A percentile compares a stretch with the other conserved stretches of the same genome.
Evolutionary conservation across 1,284 basidiomycete species (phyloP).

Genomic region (Taiwanofungus camphoratus): DNA sequence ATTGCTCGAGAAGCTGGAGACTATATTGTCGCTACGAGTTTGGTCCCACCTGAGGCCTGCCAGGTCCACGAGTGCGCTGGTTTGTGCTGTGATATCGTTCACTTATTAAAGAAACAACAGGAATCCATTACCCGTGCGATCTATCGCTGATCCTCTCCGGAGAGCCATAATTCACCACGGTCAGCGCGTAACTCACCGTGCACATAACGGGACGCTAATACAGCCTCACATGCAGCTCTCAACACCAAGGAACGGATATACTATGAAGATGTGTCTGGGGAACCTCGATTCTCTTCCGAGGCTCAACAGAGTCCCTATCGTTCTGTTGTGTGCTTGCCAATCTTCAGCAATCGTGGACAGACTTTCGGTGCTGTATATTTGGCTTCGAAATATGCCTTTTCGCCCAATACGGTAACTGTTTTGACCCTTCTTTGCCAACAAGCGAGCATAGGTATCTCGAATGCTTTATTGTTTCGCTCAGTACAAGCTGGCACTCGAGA

Average conservation of each 20-base stretch:
- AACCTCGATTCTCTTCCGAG: constrained; percentile 62
- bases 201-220: too few species aligned
- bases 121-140: constrained; percentile 53
- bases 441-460: constrained; percentile 67
- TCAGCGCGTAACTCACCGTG: too few species aligned
- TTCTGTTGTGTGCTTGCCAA: constrained; percentile 62
- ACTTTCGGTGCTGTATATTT: constrained; percentile 45
- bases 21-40: constrained; percentile 62
- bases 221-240: constrained; percentile 41
- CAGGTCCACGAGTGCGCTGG: constrained; percentile 57
- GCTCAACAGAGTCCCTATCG: constrained; percentile 52
- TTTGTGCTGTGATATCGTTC: not conserved
- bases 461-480: constrained; percentile 65
- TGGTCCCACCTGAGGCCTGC: constrained; percentile 52
- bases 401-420: constrained; percentile 53
- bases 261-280: constrained; percentile 53
- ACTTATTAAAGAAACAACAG: constrained; percentile 27
- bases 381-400: constrained; percentile 58
- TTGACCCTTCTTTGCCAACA: constrained; percentile 64
- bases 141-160: constrained; percentile 54
- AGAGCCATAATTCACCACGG: constrained; percentile 61
- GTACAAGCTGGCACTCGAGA: constrained; percentile 66
- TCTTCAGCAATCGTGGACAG: constrained; percentile 67
- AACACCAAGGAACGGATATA: constrained; percentile 58
- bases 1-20: constrained; percentile 64